Evolutionary conservation across 1,284 basidiomycete species (phyloP).

Genomic region (Cryptococcus neoformans): DNA sequence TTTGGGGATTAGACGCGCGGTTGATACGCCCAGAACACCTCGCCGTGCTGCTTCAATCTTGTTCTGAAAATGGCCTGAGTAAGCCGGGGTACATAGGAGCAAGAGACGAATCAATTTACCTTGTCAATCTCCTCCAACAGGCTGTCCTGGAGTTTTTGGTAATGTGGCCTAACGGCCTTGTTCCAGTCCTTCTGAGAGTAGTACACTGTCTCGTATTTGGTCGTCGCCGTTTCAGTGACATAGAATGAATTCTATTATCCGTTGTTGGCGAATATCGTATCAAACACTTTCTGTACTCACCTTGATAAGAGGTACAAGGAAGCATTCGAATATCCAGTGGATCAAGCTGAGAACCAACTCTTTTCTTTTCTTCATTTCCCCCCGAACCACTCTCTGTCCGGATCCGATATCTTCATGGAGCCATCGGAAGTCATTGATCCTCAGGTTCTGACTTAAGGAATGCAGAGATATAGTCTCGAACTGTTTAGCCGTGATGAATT

Average conservation of each 20-base stretch:
- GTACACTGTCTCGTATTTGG: conserved; percentile 82
- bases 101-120: conserved; percentile 22
- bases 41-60: conserved; percentile 16
- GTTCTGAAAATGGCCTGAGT: conserved; percentile 5
- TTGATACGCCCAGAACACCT: conserved; percentile 45
- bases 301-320: conserved; percentile 74
- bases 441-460: conserved; percentile 70
- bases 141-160: conserved; percentile 60
- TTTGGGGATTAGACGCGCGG: conserved; percentile 87
- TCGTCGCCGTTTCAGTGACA: conserved; percentile 85
- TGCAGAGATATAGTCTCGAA: conserved; percentile 83
- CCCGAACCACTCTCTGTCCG: conserved; percentile 53
- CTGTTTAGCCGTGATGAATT: conserved; percentile 68
- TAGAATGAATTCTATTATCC: conserved; percentile 80
- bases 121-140: conserved; percentile 38
- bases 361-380: conserved; percentile 69
- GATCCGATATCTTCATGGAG: conserved; percentile 47
- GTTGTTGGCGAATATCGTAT: background rate
- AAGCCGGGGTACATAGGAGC: background rate
- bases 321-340: conserved; percentile 89
- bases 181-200: conserved; percentile 95
- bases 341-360: conserved; percentile 79
- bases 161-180: conserved; percentile 72
- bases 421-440: conserved; percentile 78
- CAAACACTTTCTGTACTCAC: conserved; percentile 50